phyloP scores from a whole-genome alignment of 2,329 filamentous ascomycete genomes.

The Gliomastix tumulicola region DNA sequence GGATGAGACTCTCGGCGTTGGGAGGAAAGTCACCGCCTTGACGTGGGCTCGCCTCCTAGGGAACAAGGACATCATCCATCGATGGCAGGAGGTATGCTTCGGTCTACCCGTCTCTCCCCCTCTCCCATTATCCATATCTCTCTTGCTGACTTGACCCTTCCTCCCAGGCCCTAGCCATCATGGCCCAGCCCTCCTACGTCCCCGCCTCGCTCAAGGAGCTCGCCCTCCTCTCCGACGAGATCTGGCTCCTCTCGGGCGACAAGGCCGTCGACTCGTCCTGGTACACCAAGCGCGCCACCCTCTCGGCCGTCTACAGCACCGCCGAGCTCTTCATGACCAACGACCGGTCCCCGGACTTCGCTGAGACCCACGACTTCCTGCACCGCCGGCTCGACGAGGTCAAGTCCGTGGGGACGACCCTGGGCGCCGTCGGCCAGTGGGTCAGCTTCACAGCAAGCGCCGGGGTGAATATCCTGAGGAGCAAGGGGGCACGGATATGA shows the following conservation, averaged over 20 bases:
- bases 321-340: constrained; percentile 93
- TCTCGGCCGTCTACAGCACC: constrained; percentile 57
- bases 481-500: constrained; percentile 78
- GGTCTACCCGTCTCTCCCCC: too few relatives aligned
- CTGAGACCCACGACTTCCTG: constrained; percentile 74
- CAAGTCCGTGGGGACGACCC: constrained; percentile 51
- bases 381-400: constrained; percentile 67
- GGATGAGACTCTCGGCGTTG: constrained; percentile 39
- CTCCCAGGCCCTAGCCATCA: constrained; percentile 72
- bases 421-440: constrained; percentile 66
- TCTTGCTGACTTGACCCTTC: constrained; percentile 4
- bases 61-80: constrained; percentile 64
- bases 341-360: constrained; percentile 66
- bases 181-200: constrained; percentile 78
- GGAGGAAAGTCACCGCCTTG: constrained; percentile 61
- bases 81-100: constrained; percentile 84
- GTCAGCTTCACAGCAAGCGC: constrained; percentile 74
- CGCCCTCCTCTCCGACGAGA: constrained; percentile 79
- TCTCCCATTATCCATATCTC: too few relatives aligned
- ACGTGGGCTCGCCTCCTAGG: constrained; percentile 70
- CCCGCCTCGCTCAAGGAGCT: constrained; percentile 73
- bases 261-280: constrained; percentile 74
- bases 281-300: constrained; percentile 62
- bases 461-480: constrained; percentile 75
- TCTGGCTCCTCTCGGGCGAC: constrained; percentile 83